A percentile compares a stretch with the other conserved stretches of the same genome.
Conservation (phyloP, 345 rosid species). For the Noccaea bulbosa region DNA sequence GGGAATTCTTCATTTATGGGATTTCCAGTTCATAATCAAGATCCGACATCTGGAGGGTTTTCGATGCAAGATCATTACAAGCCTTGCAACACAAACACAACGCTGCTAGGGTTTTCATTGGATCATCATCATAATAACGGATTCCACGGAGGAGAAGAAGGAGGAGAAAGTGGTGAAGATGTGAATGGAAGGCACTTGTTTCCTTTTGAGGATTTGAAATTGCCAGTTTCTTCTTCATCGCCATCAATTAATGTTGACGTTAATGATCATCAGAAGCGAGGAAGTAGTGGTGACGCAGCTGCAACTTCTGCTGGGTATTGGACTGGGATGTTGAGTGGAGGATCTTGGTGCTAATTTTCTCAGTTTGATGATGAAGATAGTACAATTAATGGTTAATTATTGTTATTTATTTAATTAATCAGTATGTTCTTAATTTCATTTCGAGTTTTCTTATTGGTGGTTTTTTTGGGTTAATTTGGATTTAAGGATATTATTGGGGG, state of each 20-base stretch:
- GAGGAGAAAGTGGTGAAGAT: conserved; percentile 47
- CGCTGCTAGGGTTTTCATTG: conserved; percentile 66
- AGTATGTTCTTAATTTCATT: conserved; percentile 32
- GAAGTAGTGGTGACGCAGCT: conserved; percentile 50
- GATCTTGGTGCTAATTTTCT: conserved; percentile 74
- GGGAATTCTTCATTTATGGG: conserved; percentile 68
- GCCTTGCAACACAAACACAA: conserved; percentile 51
- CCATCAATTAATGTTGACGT: conserved; percentile 40
- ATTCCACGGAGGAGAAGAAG: conserved; percentile 46
- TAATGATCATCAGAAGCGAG: conserved; percentile 56
- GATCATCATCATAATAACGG: conserved; percentile 73
- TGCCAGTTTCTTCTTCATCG: conserved; percentile 57
- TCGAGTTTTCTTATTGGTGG: conserved; percentile 31
- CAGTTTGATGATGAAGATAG: conserved; percentile 36
- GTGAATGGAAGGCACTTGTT: conserved; percentile 68
- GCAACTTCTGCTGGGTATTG: conserved; percentile 70
- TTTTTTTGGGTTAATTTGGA: conserved; percentile 31
- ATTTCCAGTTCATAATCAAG: conserved; percentile 57
- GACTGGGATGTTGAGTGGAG: conserved; percentile 95
- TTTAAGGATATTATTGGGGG: conserved; percentile 36
- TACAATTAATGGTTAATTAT: conserved; percentile 39
- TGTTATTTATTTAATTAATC: conserved; percentile 38
- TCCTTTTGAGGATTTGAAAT: conserved; percentile 91
- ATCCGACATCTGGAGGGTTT: conserved; percentile 59
- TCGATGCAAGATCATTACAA: conserved; percentile 79